Evolutionary conservation across 768 basidiomycete genomes (phyloP).

Genomic region (Amanita pallidorosea): DNA sequence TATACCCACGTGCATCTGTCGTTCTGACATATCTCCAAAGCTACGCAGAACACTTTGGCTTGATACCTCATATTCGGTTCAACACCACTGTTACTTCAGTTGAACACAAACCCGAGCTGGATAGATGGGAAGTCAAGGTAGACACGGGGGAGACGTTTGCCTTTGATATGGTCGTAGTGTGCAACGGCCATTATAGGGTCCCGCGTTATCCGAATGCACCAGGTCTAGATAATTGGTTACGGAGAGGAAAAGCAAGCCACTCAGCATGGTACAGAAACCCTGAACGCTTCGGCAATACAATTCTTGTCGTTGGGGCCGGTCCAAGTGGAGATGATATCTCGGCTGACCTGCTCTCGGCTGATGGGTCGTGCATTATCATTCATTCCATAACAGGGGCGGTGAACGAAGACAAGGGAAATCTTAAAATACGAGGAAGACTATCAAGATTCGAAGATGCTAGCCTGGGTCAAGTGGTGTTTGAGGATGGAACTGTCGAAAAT

Average conservation of each 20-base stretch:
- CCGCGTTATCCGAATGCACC: constrained; percentile 54
- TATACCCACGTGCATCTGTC: constrained; percentile 51
- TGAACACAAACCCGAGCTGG: constrained; percentile 21
- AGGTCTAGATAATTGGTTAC: constrained; percentile 52
- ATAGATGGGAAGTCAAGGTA: constrained; percentile 40
- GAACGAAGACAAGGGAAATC: constrained; percentile 19
- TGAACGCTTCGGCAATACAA: constrained; percentile 23
- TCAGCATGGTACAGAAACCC: constrained; percentile 61
- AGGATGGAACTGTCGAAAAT: constrained; percentile 41
- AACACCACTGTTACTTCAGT: constrained; percentile 42
- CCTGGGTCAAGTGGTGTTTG: neutral
- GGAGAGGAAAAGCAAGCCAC: constrained; percentile 42
- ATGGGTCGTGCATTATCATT: constrained; percentile 32
- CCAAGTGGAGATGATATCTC: constrained; percentile 66
- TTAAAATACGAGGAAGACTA: constrained; percentile 32
- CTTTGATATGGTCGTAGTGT: constrained; percentile 62
- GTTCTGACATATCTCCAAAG: constrained; percentile 62
- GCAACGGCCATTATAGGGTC: constrained; percentile 64
- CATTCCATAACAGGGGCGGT: constrained; percentile 37
- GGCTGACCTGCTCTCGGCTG: constrained; percentile 37
- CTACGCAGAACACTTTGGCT: constrained; percentile 52
- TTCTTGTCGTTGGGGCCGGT: constrained; percentile 40
- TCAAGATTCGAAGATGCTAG: constrained; percentile 26
- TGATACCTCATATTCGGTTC: constrained; percentile 53
- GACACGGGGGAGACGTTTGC: constrained; percentile 19